Conservation (phyloP, 2,329 filamentous ascomycete genomes). For the Alternaria sp. region DNA sequence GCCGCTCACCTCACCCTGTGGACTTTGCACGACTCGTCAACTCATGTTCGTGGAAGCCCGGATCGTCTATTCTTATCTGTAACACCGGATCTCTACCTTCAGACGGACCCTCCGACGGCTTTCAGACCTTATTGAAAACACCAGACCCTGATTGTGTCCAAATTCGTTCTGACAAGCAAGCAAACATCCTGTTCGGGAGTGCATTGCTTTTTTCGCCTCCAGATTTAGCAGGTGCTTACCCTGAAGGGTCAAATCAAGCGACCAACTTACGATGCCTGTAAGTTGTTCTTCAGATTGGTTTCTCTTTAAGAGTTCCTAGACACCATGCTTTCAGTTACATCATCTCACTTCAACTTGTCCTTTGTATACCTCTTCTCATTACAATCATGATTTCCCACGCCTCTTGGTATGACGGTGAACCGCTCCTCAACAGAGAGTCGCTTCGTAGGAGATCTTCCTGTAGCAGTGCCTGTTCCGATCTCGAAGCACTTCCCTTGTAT, state of each 20-base stretch:
- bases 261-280: conserved; percentile 40
- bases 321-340: conserved; percentile 2
- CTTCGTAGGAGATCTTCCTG: conserved; percentile 25
- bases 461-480: conserved; percentile 11
- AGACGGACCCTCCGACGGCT: conserved; percentile 15
- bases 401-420: conserved; percentile 13
- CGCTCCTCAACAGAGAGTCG: conserved; percentile 19
- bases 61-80: conserved; percentile 26
- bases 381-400: conserved; percentile 22
- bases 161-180: conserved; percentile 14
- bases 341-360: neutral
- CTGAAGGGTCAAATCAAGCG: conserved; percentile 10
- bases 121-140: conserved; percentile 28
- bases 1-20: neutral
- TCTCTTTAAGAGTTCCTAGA: conserved; percentile 15
- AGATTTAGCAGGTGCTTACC: conserved; percentile 21
- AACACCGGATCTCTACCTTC: conserved; percentile 32
- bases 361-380: neutral
- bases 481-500: conserved; percentile 10
- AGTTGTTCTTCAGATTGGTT: conserved; percentile 18
- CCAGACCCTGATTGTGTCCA: conserved; percentile 11
- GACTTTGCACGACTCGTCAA: conserved; percentile 1
- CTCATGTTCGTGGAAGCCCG: neutral
- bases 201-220: conserved; percentile 16
- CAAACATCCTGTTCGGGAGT: conserved; percentile 7